phyloP scores from a whole-genome alignment of 176 grass and related monocot species.

The Puccinellia tenuiflora region DNA sequence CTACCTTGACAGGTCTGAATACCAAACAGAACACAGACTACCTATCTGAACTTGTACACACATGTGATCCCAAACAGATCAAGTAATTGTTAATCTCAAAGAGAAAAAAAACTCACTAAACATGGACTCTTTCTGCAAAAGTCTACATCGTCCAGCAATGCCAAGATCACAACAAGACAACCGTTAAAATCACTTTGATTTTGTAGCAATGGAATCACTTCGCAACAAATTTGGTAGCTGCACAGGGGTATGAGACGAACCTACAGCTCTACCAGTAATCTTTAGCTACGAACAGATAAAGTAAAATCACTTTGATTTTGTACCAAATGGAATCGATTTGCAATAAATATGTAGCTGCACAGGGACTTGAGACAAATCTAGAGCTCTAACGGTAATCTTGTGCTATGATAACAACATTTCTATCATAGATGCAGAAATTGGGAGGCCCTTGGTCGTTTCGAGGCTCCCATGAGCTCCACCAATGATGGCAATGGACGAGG shows the following conservation, averaged over 20 bases:
- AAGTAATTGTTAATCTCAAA: background rate
- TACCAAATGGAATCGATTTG: background rate
- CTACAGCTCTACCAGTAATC: background rate
- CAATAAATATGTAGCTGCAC: background rate
- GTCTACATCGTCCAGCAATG: background rate
- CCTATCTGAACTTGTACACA: background rate
- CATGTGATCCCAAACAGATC: background rate
- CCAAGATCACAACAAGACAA: background rate
- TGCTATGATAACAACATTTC: background rate
- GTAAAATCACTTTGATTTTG: background rate
- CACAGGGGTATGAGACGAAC: background rate
- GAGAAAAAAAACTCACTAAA: background rate
- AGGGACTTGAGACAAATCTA: background rate
- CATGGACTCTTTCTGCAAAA: background rate
- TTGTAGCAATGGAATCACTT: background rate
- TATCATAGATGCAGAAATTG: background rate
- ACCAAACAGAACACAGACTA: background rate
- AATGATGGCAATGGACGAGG: slow-evolving; percentile 59
- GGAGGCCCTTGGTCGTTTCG: slow-evolving; percentile 46
- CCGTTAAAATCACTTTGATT: background rate
- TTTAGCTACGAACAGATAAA: background rate
- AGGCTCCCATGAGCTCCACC: slow-evolving; percentile 44
- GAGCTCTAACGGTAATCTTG: background rate
- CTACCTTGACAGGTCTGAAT: slow-evolving; percentile 73
- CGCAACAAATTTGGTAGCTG: background rate